A percentile compares a stretch with the other conserved stretches of the same genome.
Conservation (phyloP, 352 stramenopile species). For the Globisporangium abappressorium region DNA sequence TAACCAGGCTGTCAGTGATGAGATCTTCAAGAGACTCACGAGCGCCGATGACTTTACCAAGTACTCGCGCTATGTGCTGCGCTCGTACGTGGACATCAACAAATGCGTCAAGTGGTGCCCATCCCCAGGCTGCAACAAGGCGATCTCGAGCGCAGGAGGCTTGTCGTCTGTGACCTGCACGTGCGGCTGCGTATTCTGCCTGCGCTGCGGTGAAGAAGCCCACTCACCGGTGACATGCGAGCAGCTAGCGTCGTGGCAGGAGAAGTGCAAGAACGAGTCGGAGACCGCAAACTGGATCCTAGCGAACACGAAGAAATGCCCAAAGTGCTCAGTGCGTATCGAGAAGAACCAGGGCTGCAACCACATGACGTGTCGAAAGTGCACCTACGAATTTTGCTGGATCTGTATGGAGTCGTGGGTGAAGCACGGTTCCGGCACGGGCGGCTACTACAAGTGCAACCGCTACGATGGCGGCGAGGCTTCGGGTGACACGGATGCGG, state of each 20-base stretch:
- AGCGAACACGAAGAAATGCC: conserved; percentile 99
- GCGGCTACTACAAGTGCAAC: conserved; percentile 99
- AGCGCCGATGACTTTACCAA: conserved; percentile 72
- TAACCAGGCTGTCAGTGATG: conserved; percentile 54
- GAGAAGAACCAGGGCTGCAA: conserved; percentile 99
- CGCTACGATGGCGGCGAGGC: conserved; percentile 87
- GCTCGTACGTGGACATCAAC: conserved; percentile 98
- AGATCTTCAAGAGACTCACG: conserved; percentile 71
- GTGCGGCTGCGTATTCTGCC: conserved; percentile 88
- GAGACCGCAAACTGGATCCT: conserved; percentile 99
- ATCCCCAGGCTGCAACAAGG: conserved; percentile 93
- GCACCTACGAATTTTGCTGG: conserved; percentile 98
- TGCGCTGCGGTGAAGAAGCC: conserved; percentile 95
- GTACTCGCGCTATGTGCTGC: conserved; percentile 92
- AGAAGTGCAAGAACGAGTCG: conserved; percentile 97
- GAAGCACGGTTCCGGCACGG: conserved; percentile 95
- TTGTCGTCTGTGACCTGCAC: conserved; percentile 77
- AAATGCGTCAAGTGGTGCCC: conserved; percentile 97
- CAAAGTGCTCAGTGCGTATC: conserved; percentile 98
- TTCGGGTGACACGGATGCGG: conserved; percentile 76
- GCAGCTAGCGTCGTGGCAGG: conserved; percentile 92
- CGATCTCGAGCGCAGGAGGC: conserved; percentile 85
- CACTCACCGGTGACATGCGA: conserved; percentile 94
- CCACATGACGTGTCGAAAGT: conserved; percentile 97
- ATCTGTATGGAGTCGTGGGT: conserved; percentile 95